Percentiles rank a stretch among this genome's conserved stretches.
These are phyloP conservation scores for Massariosphaeria phaeospora DNA, from an alignment of 495 filamentous ascomycete species.

Conservation along the genomic window DNA sequence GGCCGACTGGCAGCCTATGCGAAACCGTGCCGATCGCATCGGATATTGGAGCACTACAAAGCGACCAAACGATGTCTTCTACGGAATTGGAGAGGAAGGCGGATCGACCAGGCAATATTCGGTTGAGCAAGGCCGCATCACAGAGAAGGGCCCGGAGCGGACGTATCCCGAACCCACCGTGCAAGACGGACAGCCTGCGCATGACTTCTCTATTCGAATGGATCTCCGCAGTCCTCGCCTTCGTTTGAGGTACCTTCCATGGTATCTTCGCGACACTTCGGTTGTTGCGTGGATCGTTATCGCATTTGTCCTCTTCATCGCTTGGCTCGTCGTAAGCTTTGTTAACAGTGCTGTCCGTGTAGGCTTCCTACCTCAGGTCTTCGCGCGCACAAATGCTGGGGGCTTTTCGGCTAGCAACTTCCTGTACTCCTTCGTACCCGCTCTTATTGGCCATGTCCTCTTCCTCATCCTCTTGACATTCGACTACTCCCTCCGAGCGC, in stretches of 20 bases:
- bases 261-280: slow-evolving; percentile 63
- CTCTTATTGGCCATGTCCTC: slow-evolving; percentile 65
- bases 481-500: slow-evolving; percentile 66
- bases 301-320: slow-evolving; percentile 60
- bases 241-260: slow-evolving; percentile 67
- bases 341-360: slow-evolving; percentile 58
- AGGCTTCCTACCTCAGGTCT: slow-evolving; percentile 67
- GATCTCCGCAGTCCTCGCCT: slow-evolving; percentile 47
- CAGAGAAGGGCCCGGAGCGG: slow-evolving; percentile 34
- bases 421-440: slow-evolving; percentile 78
- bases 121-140: slow-evolving; percentile 45
- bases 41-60: slow-evolving; percentile 75
- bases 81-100: slow-evolving; percentile 60
- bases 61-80: slow-evolving; percentile 54
- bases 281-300: slow-evolving; percentile 61
- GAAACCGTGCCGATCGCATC: slow-evolving; percentile 56
- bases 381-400: slow-evolving; percentile 52
- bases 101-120: slow-evolving; percentile 54
- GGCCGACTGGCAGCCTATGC: slow-evolving; percentile 46
- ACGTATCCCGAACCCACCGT: neutral
- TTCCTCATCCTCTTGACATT: slow-evolving; percentile 75
- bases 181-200: slow-evolving; percentile 2
- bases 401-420: slow-evolving; percentile 85
- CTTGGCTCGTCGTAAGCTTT: slow-evolving; percentile 65
- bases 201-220: slow-evolving; percentile 35